Evolutionary conservation across 805 yeast species (phyloP).

Genomic region (Kodamaea sagamina): DNA sequence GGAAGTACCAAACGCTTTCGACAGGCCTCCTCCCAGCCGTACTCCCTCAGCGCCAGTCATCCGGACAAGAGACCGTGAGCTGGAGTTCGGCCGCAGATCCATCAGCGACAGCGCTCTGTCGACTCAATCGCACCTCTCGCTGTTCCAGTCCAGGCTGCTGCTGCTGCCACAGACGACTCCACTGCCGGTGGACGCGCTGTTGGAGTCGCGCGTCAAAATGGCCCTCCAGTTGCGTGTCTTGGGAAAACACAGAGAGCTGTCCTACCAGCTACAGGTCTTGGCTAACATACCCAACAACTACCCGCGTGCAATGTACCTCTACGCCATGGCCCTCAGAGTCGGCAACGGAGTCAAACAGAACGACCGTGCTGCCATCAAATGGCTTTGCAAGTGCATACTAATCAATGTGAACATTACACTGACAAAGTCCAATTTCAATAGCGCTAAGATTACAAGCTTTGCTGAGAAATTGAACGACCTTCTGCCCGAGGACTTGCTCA

Average conservation of each 20-base stretch:
- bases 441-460: conserved; percentile 18
- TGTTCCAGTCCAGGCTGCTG: neutral
- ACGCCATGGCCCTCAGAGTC: conserved; percentile 63
- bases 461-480: conserved; percentile 28
- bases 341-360: conserved; percentile 71
- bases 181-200: conserved; percentile 1
- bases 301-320: conserved; percentile 61
- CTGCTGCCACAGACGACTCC: neutral
- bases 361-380: conserved; percentile 53
- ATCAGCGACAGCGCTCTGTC: neutral
- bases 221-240: conserved; percentile 54
- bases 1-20: no score
- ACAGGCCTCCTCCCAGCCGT: conserved; percentile 2
- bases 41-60: conserved; percentile 14
- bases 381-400: conserved; percentile 55
- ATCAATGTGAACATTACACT: conserved; percentile 14
- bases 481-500: conserved; percentile 31
- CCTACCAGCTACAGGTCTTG: conserved; percentile 65
- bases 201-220: conserved; percentile 37
- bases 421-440: conserved; percentile 3
- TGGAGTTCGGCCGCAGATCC: neutral
- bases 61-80: neutral
- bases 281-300: conserved; percentile 61
- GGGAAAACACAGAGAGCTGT: conserved; percentile 67
- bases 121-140: no score